phyloP scores from a whole-genome alignment of 768 basidiomycete species.

The Chalciporus chontae region DNA sequence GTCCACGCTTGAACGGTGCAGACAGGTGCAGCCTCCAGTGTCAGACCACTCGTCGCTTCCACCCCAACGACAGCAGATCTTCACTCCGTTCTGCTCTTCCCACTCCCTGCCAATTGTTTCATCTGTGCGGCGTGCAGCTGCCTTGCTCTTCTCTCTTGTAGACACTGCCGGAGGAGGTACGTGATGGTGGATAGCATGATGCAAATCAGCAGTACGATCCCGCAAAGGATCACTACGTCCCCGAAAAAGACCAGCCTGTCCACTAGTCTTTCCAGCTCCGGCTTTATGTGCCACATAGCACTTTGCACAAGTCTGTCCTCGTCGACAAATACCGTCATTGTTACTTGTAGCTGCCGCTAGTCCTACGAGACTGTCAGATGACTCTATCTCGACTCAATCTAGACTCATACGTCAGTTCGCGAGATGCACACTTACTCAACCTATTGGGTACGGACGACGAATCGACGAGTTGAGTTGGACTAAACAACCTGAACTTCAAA shows the following conservation, averaged over 20 bases:
- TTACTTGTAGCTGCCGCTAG: neutral
- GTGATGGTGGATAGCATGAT: conserved; percentile 14
- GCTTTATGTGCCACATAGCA: conserved; percentile 10
- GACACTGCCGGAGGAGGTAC: conserved; percentile 13
- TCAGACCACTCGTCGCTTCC: neutral
- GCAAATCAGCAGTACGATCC: conserved; percentile 10
- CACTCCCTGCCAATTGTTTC: conserved; percentile 5
- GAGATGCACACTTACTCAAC: conserved; percentile 2
- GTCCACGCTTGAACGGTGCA: too few species aligned
- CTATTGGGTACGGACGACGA: neutral
- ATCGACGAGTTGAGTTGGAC: neutral
- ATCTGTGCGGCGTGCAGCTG: conserved; percentile 15
- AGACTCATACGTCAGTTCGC: neutral
- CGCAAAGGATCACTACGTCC: too few species aligned
- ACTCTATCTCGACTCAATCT: neutral
- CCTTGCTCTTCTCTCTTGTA: conserved; percentile 21
- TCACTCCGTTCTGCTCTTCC: neutral
- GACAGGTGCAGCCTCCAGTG: neutral
- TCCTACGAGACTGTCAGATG: neutral
- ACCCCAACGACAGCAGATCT: neutral
- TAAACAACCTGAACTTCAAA: neutral
- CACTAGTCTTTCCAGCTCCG: conserved; percentile 7
- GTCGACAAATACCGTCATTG: conserved; percentile 21
- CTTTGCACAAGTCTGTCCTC: conserved; percentile 13
- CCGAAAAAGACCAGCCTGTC: too few species aligned